These are phyloP conservation scores for Bipolaris zeicola DNA, from an alignment of 2,329 filamentous ascomycete species.

Conservation along the genomic window DNA sequence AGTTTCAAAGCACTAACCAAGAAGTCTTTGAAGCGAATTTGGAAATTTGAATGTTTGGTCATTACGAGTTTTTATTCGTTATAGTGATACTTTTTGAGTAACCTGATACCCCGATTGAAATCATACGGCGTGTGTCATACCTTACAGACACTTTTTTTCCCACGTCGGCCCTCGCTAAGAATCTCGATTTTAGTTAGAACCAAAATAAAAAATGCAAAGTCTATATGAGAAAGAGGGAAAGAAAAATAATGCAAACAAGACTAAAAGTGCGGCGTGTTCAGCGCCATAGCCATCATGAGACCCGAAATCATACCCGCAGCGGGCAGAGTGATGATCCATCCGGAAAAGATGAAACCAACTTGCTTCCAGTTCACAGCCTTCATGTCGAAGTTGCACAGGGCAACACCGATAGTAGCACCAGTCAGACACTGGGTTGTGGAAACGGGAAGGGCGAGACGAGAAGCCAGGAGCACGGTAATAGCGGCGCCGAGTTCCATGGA, in stretches of 20 bases:
- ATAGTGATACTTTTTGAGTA: neutral
- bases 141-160: neutral
- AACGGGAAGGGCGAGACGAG: constrained; percentile 65
- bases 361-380: constrained; percentile 53
- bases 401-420: constrained; percentile 33
- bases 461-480: constrained; percentile 67
- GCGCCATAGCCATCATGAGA: constrained; percentile 49
- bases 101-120: constrained; percentile 4
- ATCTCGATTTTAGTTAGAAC: too few species aligned
- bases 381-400: constrained; percentile 41
- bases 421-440: constrained; percentile 66
- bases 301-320: constrained; percentile 50
- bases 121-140: neutral
- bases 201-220: neutral
- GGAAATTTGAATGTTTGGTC: neutral
- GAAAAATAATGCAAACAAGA: neutral
- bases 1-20: neutral
- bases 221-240: neutral
- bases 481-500: constrained; percentile 53
- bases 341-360: constrained; percentile 50
- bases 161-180: neutral
- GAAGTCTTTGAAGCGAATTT: too few species aligned
- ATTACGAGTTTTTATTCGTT: neutral
- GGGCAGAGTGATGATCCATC: constrained; percentile 53
- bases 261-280: constrained; percentile 51